A percentile compares a stretch with the other conserved stretches of the same genome.
Evolutionary conservation across 129 eudicot genomes (phyloP).

Genomic region (Centella asiatica): DNA sequence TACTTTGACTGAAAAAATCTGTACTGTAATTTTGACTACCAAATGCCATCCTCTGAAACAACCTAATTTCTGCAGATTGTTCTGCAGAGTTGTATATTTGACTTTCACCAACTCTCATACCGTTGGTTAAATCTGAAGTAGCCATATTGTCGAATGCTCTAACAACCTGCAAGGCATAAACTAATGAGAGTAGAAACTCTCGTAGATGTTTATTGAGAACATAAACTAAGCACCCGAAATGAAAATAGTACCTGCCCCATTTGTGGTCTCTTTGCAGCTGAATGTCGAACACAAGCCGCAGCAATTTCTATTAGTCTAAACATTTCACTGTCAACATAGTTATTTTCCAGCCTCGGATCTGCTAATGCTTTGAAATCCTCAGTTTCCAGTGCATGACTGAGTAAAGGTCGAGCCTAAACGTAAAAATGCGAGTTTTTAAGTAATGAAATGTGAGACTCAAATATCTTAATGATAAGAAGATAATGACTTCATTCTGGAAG

Average conservation of each 20-base stretch:
- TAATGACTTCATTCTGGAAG: background rate
- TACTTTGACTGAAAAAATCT: conserved; percentile 49
- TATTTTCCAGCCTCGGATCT: conserved; percentile 67
- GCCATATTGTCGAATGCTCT: conserved; percentile 64
- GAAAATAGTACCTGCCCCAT: conserved; percentile 70
- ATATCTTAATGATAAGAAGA: background rate
- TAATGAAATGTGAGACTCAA: background rate
- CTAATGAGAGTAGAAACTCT: background rate
- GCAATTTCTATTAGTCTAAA: conserved; percentile 78
- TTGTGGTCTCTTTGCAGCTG: conserved; percentile 63
- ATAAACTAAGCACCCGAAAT: background rate
- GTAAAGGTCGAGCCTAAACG: conserved; percentile 83
- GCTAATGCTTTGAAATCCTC: conserved; percentile 48
- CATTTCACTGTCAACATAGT: conserved; percentile 56
- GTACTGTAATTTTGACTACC: conserved; percentile 65
- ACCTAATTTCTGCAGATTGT: conserved; percentile 69
- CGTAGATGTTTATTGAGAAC: background rate
- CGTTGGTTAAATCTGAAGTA: conserved; percentile 56
- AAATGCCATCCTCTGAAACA: conserved; percentile 79
- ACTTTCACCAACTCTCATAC: conserved; percentile 87
- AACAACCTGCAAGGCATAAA: conserved; percentile 44
- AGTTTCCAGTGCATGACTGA: conserved; percentile 55
- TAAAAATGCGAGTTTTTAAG: background rate
- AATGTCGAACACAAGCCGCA: conserved; percentile 89
- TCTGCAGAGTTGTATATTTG: conserved; percentile 48